Base-by-base conservation (phyloP, 1,139 yeast species). In the Zygosaccharomyces pseudobailii region DNA sequence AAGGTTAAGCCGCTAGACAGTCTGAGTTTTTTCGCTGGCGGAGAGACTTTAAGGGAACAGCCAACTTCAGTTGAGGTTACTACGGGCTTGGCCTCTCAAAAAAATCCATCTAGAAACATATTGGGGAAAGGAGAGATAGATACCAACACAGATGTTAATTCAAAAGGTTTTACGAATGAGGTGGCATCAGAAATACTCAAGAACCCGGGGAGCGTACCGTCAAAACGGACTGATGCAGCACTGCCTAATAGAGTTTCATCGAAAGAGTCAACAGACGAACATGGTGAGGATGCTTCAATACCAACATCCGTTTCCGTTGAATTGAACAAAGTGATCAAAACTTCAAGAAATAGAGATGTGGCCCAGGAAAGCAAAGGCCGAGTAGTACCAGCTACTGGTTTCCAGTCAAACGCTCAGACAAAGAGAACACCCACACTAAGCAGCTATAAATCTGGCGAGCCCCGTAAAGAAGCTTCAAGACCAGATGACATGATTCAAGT, bases 11-110 rank as follows among this genome's bases (percentile, higher is more conserved):
- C 70, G 0, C 49, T 69, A 27, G 66, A 67, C 36, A 64, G 69
- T 42, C 52, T 69, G 38, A 60, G 58, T 28, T 69, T 63, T 53
- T 69, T 70, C 55, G 72, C 68, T 1, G 73, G 72, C 22, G 72
- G 72, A 25, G 55, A 49, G 2, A 49, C 43, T n/a, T 28, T 37
- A 6, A 24, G 27, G 22, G 32, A 36, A 4, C 39, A 24, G 9
- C 27, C 27, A 24, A 6, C 40, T 6, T 7, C 44, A 8, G 40
- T 19, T 3, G 40, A 31, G 10, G 7, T 17, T 34, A 27, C 23
- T 8, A n/a, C 22, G 36, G 22, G 44, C 23, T 13, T 20, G 34
- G 40, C 31, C 17, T 27, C 22, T 24, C 30, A 44, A 23, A n/a
- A n/a, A n/a, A 19, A 28, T 7, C 13, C 17, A 35, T 22, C n/a